Base-by-base conservation (phyloP, 768 basidiomycete genomes). In the Scleroderma bovista region DNA sequence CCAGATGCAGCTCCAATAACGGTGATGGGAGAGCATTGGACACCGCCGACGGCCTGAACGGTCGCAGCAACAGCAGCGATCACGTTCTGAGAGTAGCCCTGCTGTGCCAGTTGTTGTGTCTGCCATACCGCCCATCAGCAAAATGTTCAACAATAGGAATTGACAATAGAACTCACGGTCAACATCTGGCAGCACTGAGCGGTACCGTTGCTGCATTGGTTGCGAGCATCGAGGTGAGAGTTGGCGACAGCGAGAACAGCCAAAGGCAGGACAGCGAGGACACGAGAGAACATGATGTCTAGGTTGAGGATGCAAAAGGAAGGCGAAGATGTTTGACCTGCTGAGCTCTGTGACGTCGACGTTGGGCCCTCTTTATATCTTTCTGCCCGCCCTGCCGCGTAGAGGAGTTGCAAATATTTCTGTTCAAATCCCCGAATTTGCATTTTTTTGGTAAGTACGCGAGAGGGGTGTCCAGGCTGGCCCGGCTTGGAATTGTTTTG, bases 201-300 rank as follows among this genome's bases (percentile, higher is more conserved):
- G 1, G 1, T 0, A 1, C 53, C 51, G 12, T 46, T 56, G 52
- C 31, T 48, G 33, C 61, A 63, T 20, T 48, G 37, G 19, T n/a
- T 17, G 6, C 57, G 48, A 2, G 44, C 51, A 33, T 47, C 23
- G 6, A 50, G 51, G 47, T 46, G 44, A 0, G 26, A 29, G 26
- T 39, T 19, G 10, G 57, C 54, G 22, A 51, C 44, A 19, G 24
- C 59, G 9, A 59, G 37, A 26, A 57, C 42, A 47, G 52, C 62
- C 8, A 63, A 32, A 13, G 54, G 55, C 3, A 55, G n/a, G 22
- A 63, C 46, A 31, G 61, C 47, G 10, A 58, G 16, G 48, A 59
- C 6, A 6, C 54, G 56, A 42, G 60, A 46, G 19, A 62, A 51
- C 59, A 60, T 60, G 39, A 6, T 20, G 19, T 40, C 19, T 40